Conservation (phyloP, 306 rosid genomes). For the Albizia julibrissin region DNA sequence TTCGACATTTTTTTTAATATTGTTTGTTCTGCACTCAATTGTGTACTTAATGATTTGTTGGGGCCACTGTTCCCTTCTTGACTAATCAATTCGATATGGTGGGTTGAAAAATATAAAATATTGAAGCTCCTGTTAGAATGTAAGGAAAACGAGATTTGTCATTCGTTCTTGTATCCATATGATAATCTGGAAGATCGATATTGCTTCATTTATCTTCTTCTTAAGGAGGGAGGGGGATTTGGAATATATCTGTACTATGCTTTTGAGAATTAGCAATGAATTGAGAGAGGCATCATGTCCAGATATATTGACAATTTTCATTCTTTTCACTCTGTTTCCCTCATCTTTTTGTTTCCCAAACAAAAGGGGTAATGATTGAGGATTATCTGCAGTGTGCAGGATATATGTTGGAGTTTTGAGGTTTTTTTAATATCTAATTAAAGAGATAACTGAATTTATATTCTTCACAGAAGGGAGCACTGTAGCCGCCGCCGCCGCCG, state of each 20-base stretch:
- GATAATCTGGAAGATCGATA: background rate
- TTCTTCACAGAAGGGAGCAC: conserved; percentile 64
- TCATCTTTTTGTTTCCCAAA: background rate
- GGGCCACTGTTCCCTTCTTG: too few relatives aligned
- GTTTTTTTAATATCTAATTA: background rate
- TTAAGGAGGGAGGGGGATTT: background rate
- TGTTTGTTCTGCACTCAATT: background rate
- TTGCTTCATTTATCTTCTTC: background rate
- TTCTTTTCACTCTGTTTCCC: background rate
- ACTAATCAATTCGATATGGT: background rate
- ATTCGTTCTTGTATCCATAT: background rate
- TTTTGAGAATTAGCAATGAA: background rate
- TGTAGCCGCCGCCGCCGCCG: conserved; percentile 66
- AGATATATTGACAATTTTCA: background rate
- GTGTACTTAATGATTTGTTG: background rate
- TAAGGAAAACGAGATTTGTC: background rate
- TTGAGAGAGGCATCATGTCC: background rate
- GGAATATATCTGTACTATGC: background rate
- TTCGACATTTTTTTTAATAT: background rate
- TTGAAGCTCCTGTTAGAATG: background rate
- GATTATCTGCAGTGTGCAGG: background rate
- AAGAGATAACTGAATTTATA: conserved; percentile 11
- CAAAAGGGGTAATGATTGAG: background rate
- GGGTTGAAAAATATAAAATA: background rate
- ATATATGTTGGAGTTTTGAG: conserved; percentile 22